phyloP scores from a whole-genome alignment of 495 filamentous ascomycete species.

The Articulospora tetracladia region DNA sequence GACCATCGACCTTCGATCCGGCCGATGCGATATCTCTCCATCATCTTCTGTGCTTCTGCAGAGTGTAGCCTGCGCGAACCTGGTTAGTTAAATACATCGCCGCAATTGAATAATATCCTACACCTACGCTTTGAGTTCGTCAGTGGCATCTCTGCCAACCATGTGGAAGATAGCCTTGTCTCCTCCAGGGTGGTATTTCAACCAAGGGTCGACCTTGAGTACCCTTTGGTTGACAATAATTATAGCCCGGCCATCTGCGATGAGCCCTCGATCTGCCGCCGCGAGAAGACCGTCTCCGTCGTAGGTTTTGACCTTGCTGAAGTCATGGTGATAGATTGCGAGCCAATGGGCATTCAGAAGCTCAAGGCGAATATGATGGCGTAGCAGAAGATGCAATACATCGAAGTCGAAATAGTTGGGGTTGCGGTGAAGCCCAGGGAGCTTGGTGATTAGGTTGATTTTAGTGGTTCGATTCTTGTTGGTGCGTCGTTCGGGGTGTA shows the following conservation, averaged over 20 bases:
- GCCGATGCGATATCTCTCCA: slow-evolving; percentile 83
- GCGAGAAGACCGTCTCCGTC: slow-evolving; percentile 29
- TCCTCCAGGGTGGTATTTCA: slow-evolving; percentile 87
- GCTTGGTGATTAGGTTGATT: neutral
- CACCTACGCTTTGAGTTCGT: slow-evolving; percentile 87
- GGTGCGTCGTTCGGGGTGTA: too few relatives aligned
- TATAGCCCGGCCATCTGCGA: slow-evolving; percentile 79
- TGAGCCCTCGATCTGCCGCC: slow-evolving; percentile 79
- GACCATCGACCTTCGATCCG: slow-evolving; percentile 76
- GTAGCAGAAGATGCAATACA: neutral
- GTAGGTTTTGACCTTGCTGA: neutral
- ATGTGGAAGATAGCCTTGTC: slow-evolving; percentile 91
- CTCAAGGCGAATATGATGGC: neutral
- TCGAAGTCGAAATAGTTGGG: neutral
- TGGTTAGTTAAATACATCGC: slow-evolving; percentile 8
- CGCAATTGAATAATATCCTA: slow-evolving; percentile 2
- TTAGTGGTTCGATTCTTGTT: neutral
- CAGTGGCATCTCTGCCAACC: slow-evolving; percentile 94
- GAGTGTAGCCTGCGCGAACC: slow-evolving; percentile 70
- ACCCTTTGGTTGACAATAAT: slow-evolving; percentile 80
- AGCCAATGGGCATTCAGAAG: neutral
- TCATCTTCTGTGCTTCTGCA: slow-evolving; percentile 65
- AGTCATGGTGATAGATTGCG: slow-evolving; percentile 1
- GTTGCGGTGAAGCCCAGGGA: neutral
- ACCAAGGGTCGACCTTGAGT: slow-evolving; percentile 82